Percentiles rank a stretch among this genome's conserved stretches.
Evolutionary conservation across 495 filamentous ascomycete genomes (phyloP).

Genomic region (Neurospora sp.): DNA sequence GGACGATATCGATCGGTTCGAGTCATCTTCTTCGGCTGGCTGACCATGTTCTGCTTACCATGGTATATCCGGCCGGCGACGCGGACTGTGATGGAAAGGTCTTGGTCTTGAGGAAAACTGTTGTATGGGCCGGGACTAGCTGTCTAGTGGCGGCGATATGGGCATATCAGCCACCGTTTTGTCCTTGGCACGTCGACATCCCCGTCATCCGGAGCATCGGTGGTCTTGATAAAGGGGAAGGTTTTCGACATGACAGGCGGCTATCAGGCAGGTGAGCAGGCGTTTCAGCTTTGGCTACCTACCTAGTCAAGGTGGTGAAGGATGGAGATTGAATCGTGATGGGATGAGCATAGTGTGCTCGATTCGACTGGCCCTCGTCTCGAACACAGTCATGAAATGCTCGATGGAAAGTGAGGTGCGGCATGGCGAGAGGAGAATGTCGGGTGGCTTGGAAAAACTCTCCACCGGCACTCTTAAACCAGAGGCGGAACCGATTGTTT

Average conservation of each 20-base stretch:
- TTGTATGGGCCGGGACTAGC: not conserved
- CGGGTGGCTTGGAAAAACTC: not conserved
- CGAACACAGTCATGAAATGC: not conserved
- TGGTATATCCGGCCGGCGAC: no score
- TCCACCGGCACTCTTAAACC: not conserved
- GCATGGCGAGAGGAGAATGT: not conserved
- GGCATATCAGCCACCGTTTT: no score
- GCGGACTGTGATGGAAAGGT: no score
- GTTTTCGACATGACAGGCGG: no score
- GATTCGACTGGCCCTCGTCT: not conserved
- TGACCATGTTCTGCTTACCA: no score
- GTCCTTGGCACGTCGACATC: no score
- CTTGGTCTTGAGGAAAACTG: no score
- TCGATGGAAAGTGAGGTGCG: not conserved
- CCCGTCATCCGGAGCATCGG: no score
- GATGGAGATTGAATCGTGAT: not conserved
- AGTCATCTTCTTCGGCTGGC: no score
- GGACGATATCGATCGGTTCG: no score
- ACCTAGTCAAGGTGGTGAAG: not conserved
- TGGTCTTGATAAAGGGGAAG: no score
- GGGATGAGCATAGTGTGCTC: not conserved
- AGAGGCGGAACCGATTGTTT: not conserved
- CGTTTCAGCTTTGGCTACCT: not conserved
- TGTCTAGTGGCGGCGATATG: not conserved
- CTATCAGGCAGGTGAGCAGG: not conserved